phyloP scores from a whole-genome alignment of 345 rosid genomes.

The Salix exigua region DNA sequence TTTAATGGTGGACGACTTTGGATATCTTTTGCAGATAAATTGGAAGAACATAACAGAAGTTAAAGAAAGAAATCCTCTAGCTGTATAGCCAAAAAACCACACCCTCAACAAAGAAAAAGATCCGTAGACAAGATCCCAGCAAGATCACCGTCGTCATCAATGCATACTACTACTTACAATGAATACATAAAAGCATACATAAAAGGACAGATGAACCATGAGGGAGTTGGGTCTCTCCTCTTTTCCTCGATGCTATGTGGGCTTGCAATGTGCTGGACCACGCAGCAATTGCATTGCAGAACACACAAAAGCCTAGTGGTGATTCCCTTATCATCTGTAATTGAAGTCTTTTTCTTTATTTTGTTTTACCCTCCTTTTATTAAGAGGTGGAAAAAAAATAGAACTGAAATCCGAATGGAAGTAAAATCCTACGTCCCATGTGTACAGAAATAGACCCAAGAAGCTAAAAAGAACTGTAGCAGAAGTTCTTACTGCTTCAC shows the following conservation, averaged over 20 bases:
- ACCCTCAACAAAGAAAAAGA: slow-evolving; percentile 31
- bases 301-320: slow-evolving; percentile 26
- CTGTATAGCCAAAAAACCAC: slow-evolving; percentile 43
- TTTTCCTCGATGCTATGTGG: slow-evolving; percentile 6
- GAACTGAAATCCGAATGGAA: slow-evolving; percentile 13
- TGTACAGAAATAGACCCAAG: slow-evolving; percentile 16
- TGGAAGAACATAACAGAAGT: slow-evolving; percentile 24
- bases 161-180: slow-evolving; percentile 54
- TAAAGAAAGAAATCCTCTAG: slow-evolving; percentile 27
- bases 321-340: slow-evolving; percentile 24
- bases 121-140: slow-evolving; percentile 42
- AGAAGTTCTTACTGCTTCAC: slow-evolving; percentile 23
- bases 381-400: slow-evolving; percentile 22
- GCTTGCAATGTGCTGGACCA: slow-evolving; percentile 33
- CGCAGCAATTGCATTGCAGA: slow-evolving; percentile 24
- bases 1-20: slow-evolving; percentile 12
- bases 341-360: slow-evolving; percentile 5
- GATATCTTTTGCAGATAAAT: slow-evolving; percentile 31
- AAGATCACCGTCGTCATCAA: slow-evolving; percentile 41
- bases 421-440: background rate
- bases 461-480: slow-evolving; percentile 20
- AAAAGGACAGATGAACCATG: slow-evolving; percentile 48
- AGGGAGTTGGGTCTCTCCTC: slow-evolving; percentile 44
- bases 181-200: slow-evolving; percentile 42
- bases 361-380: slow-evolving; percentile 5